phyloP scores from a whole-genome alignment of 1,284 basidiomycete species.

The Afroboletus lepidellus region DNA sequence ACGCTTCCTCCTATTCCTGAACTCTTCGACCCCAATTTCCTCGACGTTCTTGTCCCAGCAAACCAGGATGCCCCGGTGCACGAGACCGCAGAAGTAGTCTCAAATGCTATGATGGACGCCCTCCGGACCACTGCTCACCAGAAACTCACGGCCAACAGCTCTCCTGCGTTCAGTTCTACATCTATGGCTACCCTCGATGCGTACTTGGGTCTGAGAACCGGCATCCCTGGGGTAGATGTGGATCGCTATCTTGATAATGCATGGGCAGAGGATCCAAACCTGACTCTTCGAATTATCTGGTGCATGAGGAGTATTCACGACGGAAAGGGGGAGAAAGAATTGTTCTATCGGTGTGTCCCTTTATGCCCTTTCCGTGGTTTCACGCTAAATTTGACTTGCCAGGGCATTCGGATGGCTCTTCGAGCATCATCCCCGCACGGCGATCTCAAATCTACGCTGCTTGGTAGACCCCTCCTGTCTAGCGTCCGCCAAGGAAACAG shows the following conservation, averaged over 20 bases:
- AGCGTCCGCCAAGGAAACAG: conserved; percentile 27
- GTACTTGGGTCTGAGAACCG: conserved; percentile 41
- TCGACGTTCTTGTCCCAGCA: conserved; percentile 48
- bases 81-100: conserved; percentile 11
- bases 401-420: conserved; percentile 64
- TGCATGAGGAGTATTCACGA: conserved; percentile 61
- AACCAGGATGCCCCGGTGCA: not conserved
- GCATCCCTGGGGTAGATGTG: conserved; percentile 27
- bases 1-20: conserved; percentile 50
- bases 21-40: conserved; percentile 49
- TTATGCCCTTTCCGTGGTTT: not conserved
- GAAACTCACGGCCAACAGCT: conserved; percentile 46
- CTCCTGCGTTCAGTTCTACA: conserved; percentile 49
- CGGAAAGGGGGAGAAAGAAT: conserved; percentile 53
- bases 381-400: conserved; percentile 1
- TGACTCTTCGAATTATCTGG: conserved; percentile 62
- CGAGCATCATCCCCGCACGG: conserved; percentile 60
- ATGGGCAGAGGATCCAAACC: conserved; percentile 52
- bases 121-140: conserved; percentile 41
- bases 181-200: conserved; percentile 50
- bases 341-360: conserved; percentile 49
- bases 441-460: conserved; percentile 52
- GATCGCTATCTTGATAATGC: conserved; percentile 39
- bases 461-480: conserved; percentile 50
- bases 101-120: conserved; percentile 54